phyloP scores from a whole-genome alignment of 306 rosid species.

The Trifolium dubium region DNA sequence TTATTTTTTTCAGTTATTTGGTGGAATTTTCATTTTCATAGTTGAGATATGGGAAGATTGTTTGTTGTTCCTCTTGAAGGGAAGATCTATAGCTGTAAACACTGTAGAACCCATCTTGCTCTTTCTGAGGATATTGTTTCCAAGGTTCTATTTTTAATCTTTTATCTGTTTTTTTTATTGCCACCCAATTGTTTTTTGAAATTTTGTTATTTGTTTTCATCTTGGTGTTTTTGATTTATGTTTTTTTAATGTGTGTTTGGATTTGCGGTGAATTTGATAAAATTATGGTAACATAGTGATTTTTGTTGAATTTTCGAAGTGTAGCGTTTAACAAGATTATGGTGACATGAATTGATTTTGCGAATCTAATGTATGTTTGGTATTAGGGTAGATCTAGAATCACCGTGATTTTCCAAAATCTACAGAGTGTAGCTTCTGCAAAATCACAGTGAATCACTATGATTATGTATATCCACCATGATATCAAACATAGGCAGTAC shows the following conservation, averaged over 20 bases:
- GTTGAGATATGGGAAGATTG: conserved; percentile 76
- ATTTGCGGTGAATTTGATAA: not conserved
- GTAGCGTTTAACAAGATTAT: not conserved
- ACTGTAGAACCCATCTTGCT: conserved; percentile 87
- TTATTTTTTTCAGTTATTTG: conserved; percentile 14
- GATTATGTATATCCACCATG: too few relatives aligned
- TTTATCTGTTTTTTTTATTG: conserved; percentile 13
- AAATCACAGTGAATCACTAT: not conserved
- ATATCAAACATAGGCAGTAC: not conserved
- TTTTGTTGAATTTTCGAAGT: too few relatives aligned
- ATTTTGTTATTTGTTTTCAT: not conserved
- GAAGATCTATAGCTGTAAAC: conserved; percentile 80
- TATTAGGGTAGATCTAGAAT: too few relatives aligned
- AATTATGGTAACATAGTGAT: not conserved
- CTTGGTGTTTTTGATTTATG: conserved; percentile 2
- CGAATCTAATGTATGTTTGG: too few relatives aligned
- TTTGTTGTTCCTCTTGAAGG: conserved; percentile 81
- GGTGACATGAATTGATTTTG: not conserved
- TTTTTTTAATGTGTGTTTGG: not conserved
- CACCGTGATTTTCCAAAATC: too few relatives aligned
- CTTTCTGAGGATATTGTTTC: conserved; percentile 73
- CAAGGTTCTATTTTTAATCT: conserved; percentile 61
- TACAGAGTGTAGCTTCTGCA: too few relatives aligned
- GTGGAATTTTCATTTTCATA: conserved; percentile 19
- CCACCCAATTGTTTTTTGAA: not conserved